Evolutionary conservation across 495 filamentous ascomycete genomes (phyloP), one percentile per base, ranked within the genome.

Genomic region (Lepraria neglecta): DNA sequence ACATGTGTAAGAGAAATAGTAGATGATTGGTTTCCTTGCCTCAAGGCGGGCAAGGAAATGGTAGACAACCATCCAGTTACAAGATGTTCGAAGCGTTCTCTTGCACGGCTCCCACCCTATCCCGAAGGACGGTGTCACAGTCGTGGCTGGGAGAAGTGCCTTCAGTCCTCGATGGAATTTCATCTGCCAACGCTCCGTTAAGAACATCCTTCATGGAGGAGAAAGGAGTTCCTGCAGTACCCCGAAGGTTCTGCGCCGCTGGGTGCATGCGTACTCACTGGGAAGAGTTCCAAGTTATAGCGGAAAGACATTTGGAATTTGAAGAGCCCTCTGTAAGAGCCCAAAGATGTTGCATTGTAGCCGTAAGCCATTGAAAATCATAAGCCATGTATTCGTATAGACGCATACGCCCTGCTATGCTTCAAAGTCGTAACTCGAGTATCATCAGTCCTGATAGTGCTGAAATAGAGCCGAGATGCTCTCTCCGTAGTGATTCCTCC

Each of bases 401-500:
- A 38, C 35, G 35, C 14, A 21, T 27, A 42, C 21, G 21, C 24
- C 21, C 11, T 21, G 47, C 35, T 38, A 30, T 42, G 9, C 19
- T 28, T 21, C 35, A 17, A 3, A 12, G 27, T 31, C 5, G 19
- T 6, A 15, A 30, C 4, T 14, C n/a, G n/a, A 19, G 12, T 5
- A 3, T 30, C 1, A 38, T 68, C 75, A 87, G 68, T 87, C 85
- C 54, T 71, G 71, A 66, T 80, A 77, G 64, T 88, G 86, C 65
- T 90, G 85, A 76, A 92, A 94, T 51, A 95, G 74, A 35, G 89
- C 86, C 60, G 89, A 92, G 72, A 95, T 91, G 64, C 88, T 92
- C 76, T 89, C 86, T 66, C 87, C 94, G 72, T 96, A 91, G 70
- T 97, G 92, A 73, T 97, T 97, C 68, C 94, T 83, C 69, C 94